Conservation (phyloP, 495 filamentous ascomycete genomes). For the Xylaria acuta region DNA sequence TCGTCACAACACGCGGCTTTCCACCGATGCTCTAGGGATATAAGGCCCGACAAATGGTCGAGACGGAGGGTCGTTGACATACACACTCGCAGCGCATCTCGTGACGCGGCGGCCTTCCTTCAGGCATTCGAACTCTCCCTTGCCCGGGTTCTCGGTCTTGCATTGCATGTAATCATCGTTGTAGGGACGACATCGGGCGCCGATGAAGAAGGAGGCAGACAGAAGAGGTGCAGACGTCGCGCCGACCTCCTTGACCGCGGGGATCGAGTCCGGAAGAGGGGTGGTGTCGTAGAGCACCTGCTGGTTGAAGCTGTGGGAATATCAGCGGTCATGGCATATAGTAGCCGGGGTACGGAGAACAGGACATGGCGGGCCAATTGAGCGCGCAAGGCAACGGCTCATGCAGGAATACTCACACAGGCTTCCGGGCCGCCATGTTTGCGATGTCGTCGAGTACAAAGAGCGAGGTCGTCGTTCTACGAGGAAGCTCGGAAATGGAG, state of each 20-base stretch:
- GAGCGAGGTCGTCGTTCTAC: conserved; percentile 33
- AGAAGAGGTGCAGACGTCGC: conserved; percentile 88
- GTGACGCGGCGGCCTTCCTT: conserved; percentile 96
- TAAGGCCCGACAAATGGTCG: not conserved
- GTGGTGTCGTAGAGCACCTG: conserved; percentile 92
- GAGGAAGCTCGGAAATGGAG: conserved; percentile 37
- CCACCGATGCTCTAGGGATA: not conserved
- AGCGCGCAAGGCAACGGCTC: not conserved
- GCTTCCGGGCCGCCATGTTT: conserved; percentile 57
- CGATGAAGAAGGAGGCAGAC: conserved; percentile 96
- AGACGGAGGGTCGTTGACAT: conserved; percentile 51
- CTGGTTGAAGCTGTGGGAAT: conserved; percentile 81
- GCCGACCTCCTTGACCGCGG: conserved; percentile 89
- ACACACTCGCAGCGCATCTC: conserved; percentile 95
- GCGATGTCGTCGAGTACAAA: conserved; percentile 37
- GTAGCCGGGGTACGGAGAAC: too few species aligned
- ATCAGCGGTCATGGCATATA: conserved; percentile 18
- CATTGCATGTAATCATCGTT: conserved; percentile 99
- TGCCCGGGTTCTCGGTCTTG: conserved; percentile 87
- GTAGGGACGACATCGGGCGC: conserved; percentile 88
- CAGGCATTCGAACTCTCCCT: conserved; percentile 92
- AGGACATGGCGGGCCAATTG: conserved; percentile 33
- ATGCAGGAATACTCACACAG: conserved; percentile 49
- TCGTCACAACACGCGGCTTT: not conserved
- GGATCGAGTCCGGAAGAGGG: conserved; percentile 88